Base-by-base conservation (phyloP, 257 asterid species). In the Galeopsis tetrahit region DNA sequence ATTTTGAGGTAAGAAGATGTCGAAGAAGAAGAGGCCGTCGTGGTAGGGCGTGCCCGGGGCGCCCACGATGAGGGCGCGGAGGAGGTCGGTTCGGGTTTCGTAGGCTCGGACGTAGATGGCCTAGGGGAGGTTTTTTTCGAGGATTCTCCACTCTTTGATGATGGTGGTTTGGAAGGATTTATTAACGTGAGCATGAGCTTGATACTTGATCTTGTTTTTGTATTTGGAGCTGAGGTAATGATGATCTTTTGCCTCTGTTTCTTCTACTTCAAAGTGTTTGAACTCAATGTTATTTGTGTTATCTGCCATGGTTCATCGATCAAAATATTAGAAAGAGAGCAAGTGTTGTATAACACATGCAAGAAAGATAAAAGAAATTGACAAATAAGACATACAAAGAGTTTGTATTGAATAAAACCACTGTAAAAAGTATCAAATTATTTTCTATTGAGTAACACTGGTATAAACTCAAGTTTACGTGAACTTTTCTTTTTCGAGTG, bases 21-120 rank as follows among this genome's bases (percentile, higher is more conserved):
- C 96, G 52, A 89, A 87, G 77, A 89, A 85, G 86, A 89, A 89
- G 21, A 89, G 85, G 0, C 93, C 90, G 21, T 87, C 82, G n/a
- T 89, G 89, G 75, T 89, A 89, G 1, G 94, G 94, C 4, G 93
- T 89, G 2, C 81, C 89, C 0, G 79, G 40, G 1, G 87, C 3
- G 2, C 96, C 96, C 4, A 87, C 36, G 28, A 89, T 85, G 63
- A 81, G 89, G 33, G 96, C 96, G 1, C 96, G 89, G 13, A 89
- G 84, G 17, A 89, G 70, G 63, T 87, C 88, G 15, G 87, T 82
- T 14, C 91, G 70, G 0, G 77, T 63, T 52, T 85, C 94, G 34
- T 87, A 89, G 7, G 60, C 84, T 1, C 78, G 85, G 55, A 87
- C 92, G 38, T 79, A 84, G 58, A 89, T 85, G 40, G 84, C 75